Evolutionary conservation across 768 basidiomycete species (phyloP).

Genomic region (Boletus rex-veris): DNA sequence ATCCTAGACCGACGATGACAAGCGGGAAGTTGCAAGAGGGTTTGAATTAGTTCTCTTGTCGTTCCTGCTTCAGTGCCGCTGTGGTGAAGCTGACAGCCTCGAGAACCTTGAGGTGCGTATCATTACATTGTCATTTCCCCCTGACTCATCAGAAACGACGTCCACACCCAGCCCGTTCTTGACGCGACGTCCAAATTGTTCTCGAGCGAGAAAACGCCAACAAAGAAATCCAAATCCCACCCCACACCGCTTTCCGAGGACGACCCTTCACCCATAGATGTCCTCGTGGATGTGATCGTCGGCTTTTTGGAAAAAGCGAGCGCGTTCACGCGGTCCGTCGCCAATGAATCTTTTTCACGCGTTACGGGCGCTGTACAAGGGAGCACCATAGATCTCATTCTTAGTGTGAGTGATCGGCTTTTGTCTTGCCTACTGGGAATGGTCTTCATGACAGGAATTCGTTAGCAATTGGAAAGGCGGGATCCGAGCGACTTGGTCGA

Average conservation of each 20-base stretch:
- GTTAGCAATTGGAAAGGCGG: constrained; percentile 80
- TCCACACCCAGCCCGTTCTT: constrained; percentile 50
- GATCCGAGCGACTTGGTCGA: constrained; percentile 52
- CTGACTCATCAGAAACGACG: neutral
- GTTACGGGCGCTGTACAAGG: constrained; percentile 63
- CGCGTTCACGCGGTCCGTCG: constrained; percentile 73
- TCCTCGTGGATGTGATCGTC: constrained; percentile 86
- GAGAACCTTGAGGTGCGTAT: constrained; percentile 59
- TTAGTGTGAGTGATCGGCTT: constrained; percentile 54
- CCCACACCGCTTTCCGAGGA: constrained; percentile 9
- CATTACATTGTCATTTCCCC: neutral
- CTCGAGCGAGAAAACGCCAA: constrained; percentile 33
- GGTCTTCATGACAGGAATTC: neutral
- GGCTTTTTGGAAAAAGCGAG: constrained; percentile 84
- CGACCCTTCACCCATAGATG: constrained; percentile 66
- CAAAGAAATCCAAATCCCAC: constrained; percentile 35
- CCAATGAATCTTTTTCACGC: constrained; percentile 75
- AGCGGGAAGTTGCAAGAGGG: constrained; percentile 47
- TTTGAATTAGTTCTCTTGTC: constrained; percentile 69
- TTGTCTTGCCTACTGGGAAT: neutral
- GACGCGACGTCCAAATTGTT: constrained; percentile 59
- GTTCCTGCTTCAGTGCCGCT: constrained; percentile 68
- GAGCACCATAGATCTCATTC: constrained; percentile 75
- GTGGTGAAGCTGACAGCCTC: constrained; percentile 55
- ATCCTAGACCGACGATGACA: constrained; percentile 12